Conservation (phyloP, 2,329 filamentous ascomycete genomes). For the Xylogone sp. region DNA sequence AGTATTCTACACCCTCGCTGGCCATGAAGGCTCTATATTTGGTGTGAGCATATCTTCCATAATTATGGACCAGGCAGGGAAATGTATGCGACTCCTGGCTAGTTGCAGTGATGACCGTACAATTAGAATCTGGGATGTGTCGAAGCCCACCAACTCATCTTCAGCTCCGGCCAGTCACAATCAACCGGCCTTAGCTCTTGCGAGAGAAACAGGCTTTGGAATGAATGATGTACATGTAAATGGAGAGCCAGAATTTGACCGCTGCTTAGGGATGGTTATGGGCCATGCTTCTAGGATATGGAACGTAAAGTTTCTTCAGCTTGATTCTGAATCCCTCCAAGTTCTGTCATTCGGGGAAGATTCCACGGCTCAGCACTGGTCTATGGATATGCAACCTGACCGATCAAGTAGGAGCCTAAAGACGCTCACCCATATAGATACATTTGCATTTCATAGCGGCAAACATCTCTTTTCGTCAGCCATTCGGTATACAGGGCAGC, state of each 20-base stretch:
- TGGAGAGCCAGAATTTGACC: slow-evolving; percentile 30
- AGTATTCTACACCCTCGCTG: slow-evolving; percentile 51
- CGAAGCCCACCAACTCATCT: background rate
- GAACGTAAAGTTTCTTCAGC: slow-evolving; percentile 65
- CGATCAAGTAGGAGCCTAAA: slow-evolving; percentile 9
- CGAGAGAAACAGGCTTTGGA: slow-evolving; percentile 61
- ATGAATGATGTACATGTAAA: slow-evolving; percentile 27
- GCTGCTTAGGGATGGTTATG: slow-evolving; percentile 69
- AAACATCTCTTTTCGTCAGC: slow-evolving; percentile 88
- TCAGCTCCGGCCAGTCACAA: slow-evolving; percentile 1
- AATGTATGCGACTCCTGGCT: slow-evolving; percentile 61
- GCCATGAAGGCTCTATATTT: slow-evolving; percentile 92
- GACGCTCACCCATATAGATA: slow-evolving; percentile 48
- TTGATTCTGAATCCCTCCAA: slow-evolving; percentile 31
- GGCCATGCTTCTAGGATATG: slow-evolving; percentile 89
- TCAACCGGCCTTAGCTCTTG: background rate
- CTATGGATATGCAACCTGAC: slow-evolving; percentile 11
- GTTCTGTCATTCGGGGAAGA: slow-evolving; percentile 85
- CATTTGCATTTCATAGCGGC: slow-evolving; percentile 66
- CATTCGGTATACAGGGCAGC: slow-evolving; percentile 28
- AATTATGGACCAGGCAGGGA: slow-evolving; percentile 35
- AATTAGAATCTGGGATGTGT: slow-evolving; percentile 80
- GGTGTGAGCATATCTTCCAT: slow-evolving; percentile 73
- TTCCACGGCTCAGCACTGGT: slow-evolving; percentile 71
- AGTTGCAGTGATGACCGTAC: slow-evolving; percentile 96